These are phyloP conservation scores for Cardiosporidium cionae DNA, from an alignment of 169 alveolate species.

Conservation along the genomic window DNA sequence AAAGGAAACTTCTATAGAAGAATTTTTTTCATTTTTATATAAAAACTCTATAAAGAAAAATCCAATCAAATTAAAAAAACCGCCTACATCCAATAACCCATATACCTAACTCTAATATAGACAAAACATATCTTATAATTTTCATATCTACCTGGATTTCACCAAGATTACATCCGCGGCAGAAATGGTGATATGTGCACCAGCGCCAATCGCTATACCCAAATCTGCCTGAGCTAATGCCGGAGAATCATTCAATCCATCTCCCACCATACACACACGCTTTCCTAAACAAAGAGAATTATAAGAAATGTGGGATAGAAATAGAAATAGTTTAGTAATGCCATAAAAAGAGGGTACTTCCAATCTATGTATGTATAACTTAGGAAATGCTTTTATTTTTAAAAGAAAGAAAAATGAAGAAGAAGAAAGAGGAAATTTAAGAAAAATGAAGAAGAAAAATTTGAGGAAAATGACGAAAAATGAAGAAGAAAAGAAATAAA, in stretches of 20 bases:
- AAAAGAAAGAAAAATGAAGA: too few species aligned
- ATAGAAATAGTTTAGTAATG: neutral
- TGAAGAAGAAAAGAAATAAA: too few species aligned
- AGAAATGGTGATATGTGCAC: slow-evolving; percentile 17
- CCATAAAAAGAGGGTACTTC: neutral
- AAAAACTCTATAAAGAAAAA: too few species aligned
- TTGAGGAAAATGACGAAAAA: too few species aligned
- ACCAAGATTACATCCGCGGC: slow-evolving; percentile 34
- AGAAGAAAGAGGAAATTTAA: neutral
- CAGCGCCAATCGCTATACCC: slow-evolving; percentile 39
- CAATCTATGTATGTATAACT: neutral
- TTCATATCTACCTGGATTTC: slow-evolving; percentile 6
- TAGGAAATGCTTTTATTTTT: neutral
- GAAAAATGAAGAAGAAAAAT: neutral
- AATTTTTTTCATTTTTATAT: too few species aligned
- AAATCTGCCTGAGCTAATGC: slow-evolving; percentile 37
- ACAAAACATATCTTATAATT: too few species aligned
- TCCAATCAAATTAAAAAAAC: too few species aligned
- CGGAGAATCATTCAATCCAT: slow-evolving; percentile 39
- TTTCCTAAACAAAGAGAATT: neutral
- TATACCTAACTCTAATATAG: too few species aligned
- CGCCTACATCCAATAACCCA: too few species aligned
- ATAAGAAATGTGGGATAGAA: neutral
- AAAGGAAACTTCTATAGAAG: too few species aligned
- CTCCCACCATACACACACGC: slow-evolving; percentile 36